Evolutionary conservation across 768 basidiomycete species (phyloP).

Genomic region (Kwoniella mangroviensis): DNA sequence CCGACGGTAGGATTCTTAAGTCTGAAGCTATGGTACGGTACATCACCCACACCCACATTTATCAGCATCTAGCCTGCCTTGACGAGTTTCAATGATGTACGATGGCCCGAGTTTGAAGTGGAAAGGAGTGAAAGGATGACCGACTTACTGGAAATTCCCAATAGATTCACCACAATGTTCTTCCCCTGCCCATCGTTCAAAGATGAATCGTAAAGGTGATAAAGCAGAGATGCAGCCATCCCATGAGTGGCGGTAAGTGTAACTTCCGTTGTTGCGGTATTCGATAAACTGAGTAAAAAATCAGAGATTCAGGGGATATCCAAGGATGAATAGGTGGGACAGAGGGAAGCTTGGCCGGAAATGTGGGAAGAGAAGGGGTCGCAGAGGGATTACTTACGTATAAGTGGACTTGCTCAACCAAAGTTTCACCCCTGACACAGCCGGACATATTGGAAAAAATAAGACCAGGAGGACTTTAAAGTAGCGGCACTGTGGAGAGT

Average conservation of each 20-base stretch:
- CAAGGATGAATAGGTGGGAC: too few species aligned
- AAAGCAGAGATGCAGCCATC: slow-evolving; percentile 3
- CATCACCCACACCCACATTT: not conserved
- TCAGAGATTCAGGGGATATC: not conserved
- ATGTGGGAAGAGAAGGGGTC: not conserved
- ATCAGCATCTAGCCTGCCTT: not conserved
- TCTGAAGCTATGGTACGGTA: not conserved
- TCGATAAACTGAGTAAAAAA: not conserved
- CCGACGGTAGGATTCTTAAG: not conserved
- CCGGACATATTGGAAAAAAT: not conserved
- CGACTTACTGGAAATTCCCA: not conserved
- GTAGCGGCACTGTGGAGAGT: too few species aligned
- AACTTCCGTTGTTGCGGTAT: not conserved
- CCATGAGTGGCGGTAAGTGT: slow-evolving; percentile 4
- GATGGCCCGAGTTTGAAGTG: not conserved
- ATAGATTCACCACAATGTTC: slow-evolving; percentile 9
- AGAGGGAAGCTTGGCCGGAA: not conserved
- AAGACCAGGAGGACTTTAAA: not conserved
- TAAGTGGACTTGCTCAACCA: slow-evolving; percentile 5
- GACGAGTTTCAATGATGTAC: not conserved
- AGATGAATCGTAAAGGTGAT: slow-evolving; percentile 2
- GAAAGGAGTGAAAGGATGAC: not conserved
- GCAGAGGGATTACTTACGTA: not conserved
- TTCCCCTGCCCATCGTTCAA: not conserved
- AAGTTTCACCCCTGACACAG: slow-evolving; percentile 2